Evolutionary conservation across 2,329 filamentous ascomycete species (phyloP).

Genomic region (Cryphonectria nitschkei): DNA sequence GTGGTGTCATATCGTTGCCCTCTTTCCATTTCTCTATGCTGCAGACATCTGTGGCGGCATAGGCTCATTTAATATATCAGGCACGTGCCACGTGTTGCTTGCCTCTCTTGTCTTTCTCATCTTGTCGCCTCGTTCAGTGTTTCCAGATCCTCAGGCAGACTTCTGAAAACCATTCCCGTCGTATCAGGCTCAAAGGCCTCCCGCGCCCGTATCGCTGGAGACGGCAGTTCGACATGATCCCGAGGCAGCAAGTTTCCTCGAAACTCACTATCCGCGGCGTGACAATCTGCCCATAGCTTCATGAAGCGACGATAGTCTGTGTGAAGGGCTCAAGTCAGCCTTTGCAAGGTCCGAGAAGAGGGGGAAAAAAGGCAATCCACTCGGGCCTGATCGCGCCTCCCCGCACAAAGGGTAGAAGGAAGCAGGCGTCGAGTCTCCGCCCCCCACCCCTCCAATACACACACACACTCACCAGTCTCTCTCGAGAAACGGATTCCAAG

Average conservation of each 20-base stretch:
- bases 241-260: slow-evolving; percentile 50
- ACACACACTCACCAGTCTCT: slow-evolving; percentile 45
- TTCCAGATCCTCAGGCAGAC: slow-evolving; percentile 39
- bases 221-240: slow-evolving; percentile 51
- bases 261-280: slow-evolving; percentile 51
- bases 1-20: background rate
- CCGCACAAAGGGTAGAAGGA: background rate
- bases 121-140: slow-evolving; percentile 29
- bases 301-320: slow-evolving; percentile 52
- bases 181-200: slow-evolving; percentile 28
- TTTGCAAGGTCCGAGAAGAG: background rate
- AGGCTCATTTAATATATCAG: background rate
- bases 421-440: background rate
- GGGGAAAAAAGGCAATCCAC: too few species aligned
- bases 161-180: slow-evolving; percentile 1
- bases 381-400: too few species aligned
- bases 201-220: slow-evolving; percentile 47
- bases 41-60: background rate
- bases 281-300: slow-evolving; percentile 50
- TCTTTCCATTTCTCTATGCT: background rate
- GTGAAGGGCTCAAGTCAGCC: background rate
- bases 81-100: background rate
- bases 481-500: slow-evolving; percentile 55
- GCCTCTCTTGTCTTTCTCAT: background rate
- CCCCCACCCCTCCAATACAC: background rate